Percentiles rank a stretch among this genome's conserved stretches.
Conservation (phyloP, 1,284 basidiomycete species). For the Entoloma clypeatum region DNA sequence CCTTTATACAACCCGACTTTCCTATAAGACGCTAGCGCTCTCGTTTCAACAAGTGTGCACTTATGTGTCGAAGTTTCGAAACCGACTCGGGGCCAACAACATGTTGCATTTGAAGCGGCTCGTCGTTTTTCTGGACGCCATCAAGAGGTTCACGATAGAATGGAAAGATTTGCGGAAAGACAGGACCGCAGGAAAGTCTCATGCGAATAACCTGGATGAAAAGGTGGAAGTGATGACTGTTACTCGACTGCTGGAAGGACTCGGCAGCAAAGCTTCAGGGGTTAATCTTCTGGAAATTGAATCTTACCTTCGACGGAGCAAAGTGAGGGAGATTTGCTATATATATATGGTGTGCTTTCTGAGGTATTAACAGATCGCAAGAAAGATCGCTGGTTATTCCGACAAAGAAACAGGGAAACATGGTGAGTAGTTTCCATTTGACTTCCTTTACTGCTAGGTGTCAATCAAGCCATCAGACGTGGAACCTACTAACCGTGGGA, state of each 20-base stretch:
- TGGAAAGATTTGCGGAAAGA: constrained; percentile 36
- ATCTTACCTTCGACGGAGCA: constrained; percentile 80
- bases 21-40: constrained; percentile 52
- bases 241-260: constrained; percentile 56
- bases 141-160: constrained; percentile 56
- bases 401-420: constrained; percentile 61
- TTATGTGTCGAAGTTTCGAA: constrained; percentile 80
- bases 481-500: constrained; percentile 31
- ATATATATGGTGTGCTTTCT: too few species aligned
- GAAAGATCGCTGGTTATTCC: constrained; percentile 79
- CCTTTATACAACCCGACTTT: constrained; percentile 74
- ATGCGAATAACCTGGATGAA: constrained; percentile 18
- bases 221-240: constrained; percentile 62
- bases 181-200: constrained; percentile 12
- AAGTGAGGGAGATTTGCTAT: too few species aligned
- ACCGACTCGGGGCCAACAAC: constrained; percentile 71
- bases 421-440: constrained; percentile 38
- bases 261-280: constrained; percentile 66
- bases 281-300: constrained; percentile 85
- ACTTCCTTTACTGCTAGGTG: constrained; percentile 19
- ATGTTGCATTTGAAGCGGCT: constrained; percentile 80
- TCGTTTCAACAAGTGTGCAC: constrained; percentile 77
- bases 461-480: constrained; percentile 19
- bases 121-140: constrained; percentile 64
- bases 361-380: constrained; percentile 46